phyloP scores from a whole-genome alignment of 2,329 filamentous ascomycete species.

The Phoma sp. region DNA sequence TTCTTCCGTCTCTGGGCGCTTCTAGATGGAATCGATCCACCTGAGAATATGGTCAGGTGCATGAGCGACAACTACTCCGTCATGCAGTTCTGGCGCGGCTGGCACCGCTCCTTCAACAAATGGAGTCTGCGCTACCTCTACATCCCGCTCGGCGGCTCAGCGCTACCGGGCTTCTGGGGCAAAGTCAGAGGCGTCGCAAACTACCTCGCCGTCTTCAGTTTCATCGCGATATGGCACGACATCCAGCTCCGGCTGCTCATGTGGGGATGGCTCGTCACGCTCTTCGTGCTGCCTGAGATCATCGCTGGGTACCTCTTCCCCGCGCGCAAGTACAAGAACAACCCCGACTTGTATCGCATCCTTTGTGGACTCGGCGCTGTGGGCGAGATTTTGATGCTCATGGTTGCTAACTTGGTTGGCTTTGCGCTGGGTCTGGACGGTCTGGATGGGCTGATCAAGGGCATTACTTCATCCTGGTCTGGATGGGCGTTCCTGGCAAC shows the following conservation, averaged over 20 bases:
- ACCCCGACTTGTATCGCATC: slow-evolving; percentile 77
- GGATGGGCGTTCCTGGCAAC: slow-evolving; percentile 76
- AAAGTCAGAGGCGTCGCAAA: slow-evolving; percentile 72
- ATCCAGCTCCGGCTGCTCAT: slow-evolving; percentile 88
- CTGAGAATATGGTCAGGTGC: slow-evolving; percentile 98
- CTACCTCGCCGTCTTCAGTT: slow-evolving; percentile 88
- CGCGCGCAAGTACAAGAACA: slow-evolving; percentile 70
- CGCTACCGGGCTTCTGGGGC: slow-evolving; percentile 41
- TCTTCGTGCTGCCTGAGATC: slow-evolving; percentile 93
- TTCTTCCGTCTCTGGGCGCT: slow-evolving; percentile 97
- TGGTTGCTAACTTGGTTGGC: slow-evolving; percentile 90
- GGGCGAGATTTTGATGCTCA: slow-evolving; percentile 91
- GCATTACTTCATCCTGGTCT: slow-evolving; percentile 78
- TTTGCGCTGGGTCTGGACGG: slow-evolving; percentile 94
- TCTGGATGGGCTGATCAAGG: slow-evolving; percentile 74
- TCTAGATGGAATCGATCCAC: slow-evolving; percentile 88
- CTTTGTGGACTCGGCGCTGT: slow-evolving; percentile 83
- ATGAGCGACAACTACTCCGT: slow-evolving; percentile 94
- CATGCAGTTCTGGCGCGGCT: slow-evolving; percentile 90
- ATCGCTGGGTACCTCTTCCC: slow-evolving; percentile 77
- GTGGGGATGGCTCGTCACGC: slow-evolving; percentile 95
- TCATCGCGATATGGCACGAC: slow-evolving; percentile 98
- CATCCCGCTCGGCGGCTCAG: slow-evolving; percentile 81
- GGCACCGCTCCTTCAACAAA: slow-evolving; percentile 95
- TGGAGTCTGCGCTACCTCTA: slow-evolving; percentile 96